phyloP scores from a whole-genome alignment of 1,139 yeast species.

The Candida tropicalis region DNA sequence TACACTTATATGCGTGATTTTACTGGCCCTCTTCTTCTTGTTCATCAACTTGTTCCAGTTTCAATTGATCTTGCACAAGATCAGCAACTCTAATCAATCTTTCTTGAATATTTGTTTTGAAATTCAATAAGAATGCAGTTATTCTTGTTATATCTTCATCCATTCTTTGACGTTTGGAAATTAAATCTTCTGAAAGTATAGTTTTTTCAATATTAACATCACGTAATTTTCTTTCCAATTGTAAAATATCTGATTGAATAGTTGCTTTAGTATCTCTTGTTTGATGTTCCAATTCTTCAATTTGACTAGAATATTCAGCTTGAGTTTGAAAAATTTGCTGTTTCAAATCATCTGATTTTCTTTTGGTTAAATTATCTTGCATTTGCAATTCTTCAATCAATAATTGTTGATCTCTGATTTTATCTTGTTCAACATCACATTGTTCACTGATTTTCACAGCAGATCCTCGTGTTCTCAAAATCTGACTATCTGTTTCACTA shows the following conservation, averaged over 20 bases:
- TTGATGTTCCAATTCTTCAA: slow-evolving; percentile 67
- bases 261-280: slow-evolving; percentile 54
- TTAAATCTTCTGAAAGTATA: slow-evolving; percentile 49
- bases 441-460: slow-evolving; percentile 8
- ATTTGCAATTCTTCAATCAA: slow-evolving; percentile 51
- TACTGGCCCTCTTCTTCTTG: not conserved
- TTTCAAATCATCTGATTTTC: slow-evolving; percentile 58
- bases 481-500: slow-evolving; percentile 34
- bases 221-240: slow-evolving; percentile 59
- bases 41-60: slow-evolving; percentile 8
- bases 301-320: slow-evolving; percentile 59
- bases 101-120: slow-evolving; percentile 66
- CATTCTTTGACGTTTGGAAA: slow-evolving; percentile 50
- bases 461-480: not conserved
- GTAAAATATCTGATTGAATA: slow-evolving; percentile 56
- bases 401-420: slow-evolving; percentile 9
- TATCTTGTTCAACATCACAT: slow-evolving; percentile 9
- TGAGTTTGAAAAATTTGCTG: slow-evolving; percentile 59
- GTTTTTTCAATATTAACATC: slow-evolving; percentile 58
- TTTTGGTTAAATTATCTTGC: slow-evolving; percentile 53
- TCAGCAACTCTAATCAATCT: slow-evolving; percentile 58
- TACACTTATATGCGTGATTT: not conserved
- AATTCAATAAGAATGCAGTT: slow-evolving; percentile 60
- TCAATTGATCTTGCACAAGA: slow-evolving; percentile 22
- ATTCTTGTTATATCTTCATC: slow-evolving; percentile 57